These are phyloP conservation scores for Naganishia vaughanmartiniae DNA, from an alignment of 768 basidiomycete genomes.

Conservation along the genomic window DNA sequence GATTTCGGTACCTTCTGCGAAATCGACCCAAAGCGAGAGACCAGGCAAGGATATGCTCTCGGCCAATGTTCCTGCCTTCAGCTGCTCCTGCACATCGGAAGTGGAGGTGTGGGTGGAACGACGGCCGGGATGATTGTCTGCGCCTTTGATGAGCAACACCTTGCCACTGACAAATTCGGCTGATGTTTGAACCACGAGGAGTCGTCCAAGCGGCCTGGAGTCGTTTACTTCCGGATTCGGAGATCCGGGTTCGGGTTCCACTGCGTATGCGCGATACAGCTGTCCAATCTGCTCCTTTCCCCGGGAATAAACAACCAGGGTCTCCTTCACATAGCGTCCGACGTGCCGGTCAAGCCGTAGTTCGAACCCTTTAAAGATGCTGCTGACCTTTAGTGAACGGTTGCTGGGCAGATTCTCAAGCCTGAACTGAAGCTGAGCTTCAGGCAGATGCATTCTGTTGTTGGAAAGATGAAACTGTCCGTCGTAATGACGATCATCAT, in stretches of 20 bases:
- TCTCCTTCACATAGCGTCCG: conserved; percentile 71
- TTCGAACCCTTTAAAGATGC: conserved; percentile 77
- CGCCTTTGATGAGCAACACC: conserved; percentile 67
- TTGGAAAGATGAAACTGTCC: conserved; percentile 43
- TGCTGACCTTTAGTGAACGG: conserved; percentile 63
- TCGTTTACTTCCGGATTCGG: neutral
- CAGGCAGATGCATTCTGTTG: conserved; percentile 49
- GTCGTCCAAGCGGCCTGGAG: neutral
- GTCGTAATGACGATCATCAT: conserved; percentile 65
- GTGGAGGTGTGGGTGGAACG: conserved; percentile 28
- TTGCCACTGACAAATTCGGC: conserved; percentile 80
- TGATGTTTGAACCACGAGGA: conserved; percentile 63
- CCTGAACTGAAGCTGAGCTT: conserved; percentile 72
- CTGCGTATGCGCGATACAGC: conserved; percentile 61
- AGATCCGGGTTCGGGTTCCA: conserved; percentile 42
- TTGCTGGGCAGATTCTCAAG: conserved; percentile 58
- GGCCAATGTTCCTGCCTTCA: conserved; percentile 59
- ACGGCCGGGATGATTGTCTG: conserved; percentile 14
- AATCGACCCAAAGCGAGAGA: conserved; percentile 51
- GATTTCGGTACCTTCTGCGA: neutral
- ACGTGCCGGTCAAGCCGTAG: conserved; percentile 79
- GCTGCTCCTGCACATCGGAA: conserved; percentile 59
- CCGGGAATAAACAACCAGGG: conserved; percentile 77
- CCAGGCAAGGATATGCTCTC: conserved; percentile 61
- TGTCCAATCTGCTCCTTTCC: conserved; percentile 75